These are phyloP conservation scores for Biscogniauxia sp. DNA, from an alignment of 2,329 filamentous ascomycete genomes.

Conservation along the genomic window DNA sequence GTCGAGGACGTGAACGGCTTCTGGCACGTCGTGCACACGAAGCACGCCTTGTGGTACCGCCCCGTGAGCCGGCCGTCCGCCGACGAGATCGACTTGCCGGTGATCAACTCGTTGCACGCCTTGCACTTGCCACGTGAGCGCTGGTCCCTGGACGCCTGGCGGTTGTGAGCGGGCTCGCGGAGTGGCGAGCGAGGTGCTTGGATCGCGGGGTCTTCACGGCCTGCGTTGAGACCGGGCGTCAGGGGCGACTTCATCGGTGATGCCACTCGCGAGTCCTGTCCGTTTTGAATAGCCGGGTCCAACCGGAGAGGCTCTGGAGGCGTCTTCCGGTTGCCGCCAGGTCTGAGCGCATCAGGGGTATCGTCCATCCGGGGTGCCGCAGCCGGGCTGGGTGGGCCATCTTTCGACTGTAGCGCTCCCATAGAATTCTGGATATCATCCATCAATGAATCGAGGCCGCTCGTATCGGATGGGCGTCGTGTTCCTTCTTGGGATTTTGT, in stretches of 20 bases:
- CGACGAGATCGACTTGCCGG: constrained; percentile 89
- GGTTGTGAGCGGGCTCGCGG: constrained; percentile 34
- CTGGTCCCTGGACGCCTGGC: constrained; percentile 36
- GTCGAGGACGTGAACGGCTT: constrained; percentile 81
- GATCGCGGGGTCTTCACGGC: constrained; percentile 20
- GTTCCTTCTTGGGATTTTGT: constrained; percentile 32
- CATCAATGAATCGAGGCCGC: constrained; percentile 48
- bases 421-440: constrained; percentile 55
- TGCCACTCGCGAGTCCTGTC: constrained; percentile 13
- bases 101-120: constrained; percentile 74
- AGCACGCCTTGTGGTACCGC: constrained; percentile 92
- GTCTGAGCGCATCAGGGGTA: constrained; percentile 3
- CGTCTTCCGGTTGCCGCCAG: constrained; percentile 6
- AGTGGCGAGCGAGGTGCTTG: constrained; percentile 26
- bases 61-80: constrained; percentile 90
- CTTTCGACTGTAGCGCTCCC: constrained; percentile 36
- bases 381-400: constrained; percentile 22
- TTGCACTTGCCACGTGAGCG: constrained; percentile 74
- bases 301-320: constrained; percentile 25
- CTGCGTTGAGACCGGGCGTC: constrained; percentile 18
- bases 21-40: constrained; percentile 82
- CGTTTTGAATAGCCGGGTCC: constrained; percentile 30
- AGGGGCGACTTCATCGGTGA: constrained; percentile 23
- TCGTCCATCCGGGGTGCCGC: constrained; percentile 15
- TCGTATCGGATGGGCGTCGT: constrained; percentile 40